Conservation (phyloP, 352 stramenopile species). For the Globisporangium rhizosaccharum region DNA sequence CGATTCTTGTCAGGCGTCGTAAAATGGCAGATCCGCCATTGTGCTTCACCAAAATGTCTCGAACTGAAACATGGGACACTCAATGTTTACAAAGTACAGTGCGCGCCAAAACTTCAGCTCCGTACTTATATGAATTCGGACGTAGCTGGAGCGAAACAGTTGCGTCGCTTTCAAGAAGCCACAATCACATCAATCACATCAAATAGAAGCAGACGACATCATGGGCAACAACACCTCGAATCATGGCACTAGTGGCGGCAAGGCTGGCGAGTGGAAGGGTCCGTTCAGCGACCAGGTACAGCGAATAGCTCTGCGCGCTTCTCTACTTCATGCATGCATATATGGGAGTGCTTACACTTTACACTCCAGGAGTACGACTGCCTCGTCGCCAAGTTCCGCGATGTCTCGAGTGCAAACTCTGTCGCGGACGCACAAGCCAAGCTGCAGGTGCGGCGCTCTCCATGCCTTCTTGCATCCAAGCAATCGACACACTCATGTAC, state of each 20-base stretch:
- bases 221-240: slow-evolving; percentile 35
- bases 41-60: too few species aligned
- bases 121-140: not conserved
- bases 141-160: too few species aligned
- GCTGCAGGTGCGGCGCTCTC: slow-evolving; percentile 32
- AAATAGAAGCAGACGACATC: not conserved
- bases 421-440: slow-evolving; percentile 21
- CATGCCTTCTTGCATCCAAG: too few species aligned
- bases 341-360: not conserved
- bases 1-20: too few species aligned
- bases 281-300: slow-evolving; percentile 73
- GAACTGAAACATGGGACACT: too few species aligned
- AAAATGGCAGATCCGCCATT: too few species aligned
- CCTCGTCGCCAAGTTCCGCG: slow-evolving; percentile 41
- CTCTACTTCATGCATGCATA: not conserved
- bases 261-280: slow-evolving; percentile 53
- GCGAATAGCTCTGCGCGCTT: not conserved
- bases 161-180: too few species aligned
- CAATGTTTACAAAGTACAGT: too few species aligned
- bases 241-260: slow-evolving; percentile 5
- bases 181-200: too few species aligned
- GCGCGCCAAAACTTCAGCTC: too few species aligned
- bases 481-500: too few species aligned
- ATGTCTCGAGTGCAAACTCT: slow-evolving; percentile 19
- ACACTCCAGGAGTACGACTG: slow-evolving; percentile 57